phyloP scores from a whole-genome alignment of 108 stramenopile genomes.

The Fragilariopsis cylindrus region DNA sequence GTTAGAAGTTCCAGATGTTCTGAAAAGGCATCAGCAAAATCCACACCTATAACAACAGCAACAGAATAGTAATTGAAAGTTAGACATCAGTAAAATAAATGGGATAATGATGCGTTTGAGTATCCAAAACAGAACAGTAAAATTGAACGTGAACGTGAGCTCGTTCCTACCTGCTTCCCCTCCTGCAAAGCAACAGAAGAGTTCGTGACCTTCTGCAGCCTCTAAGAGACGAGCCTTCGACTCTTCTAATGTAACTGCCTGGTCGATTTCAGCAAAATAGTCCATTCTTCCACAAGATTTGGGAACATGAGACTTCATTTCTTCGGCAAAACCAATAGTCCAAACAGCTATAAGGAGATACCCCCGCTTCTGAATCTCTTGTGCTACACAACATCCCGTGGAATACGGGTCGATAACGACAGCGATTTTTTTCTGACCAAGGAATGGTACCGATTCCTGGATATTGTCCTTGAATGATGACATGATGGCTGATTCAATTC shows the following conservation, averaged over 20 bases:
- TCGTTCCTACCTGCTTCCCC: conserved; percentile 67
- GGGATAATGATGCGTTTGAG: too few species aligned
- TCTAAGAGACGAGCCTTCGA: conserved; percentile 32
- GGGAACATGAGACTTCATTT: conserved; percentile 78
- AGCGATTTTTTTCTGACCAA: conserved; percentile 33
- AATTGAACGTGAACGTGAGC: too few species aligned
- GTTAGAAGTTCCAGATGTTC: conserved; percentile 57
- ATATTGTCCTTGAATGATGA: too few species aligned
- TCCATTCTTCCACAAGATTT: conserved; percentile 46
- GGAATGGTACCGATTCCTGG: not conserved
- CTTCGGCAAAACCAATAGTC: conserved; percentile 66
- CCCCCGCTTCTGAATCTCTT: conserved; percentile 73
- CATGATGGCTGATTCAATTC: too few species aligned
- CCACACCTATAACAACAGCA: conserved; percentile 33
- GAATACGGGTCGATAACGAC: conserved; percentile 83
- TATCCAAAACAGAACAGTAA: too few species aligned
- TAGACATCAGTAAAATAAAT: too few species aligned
- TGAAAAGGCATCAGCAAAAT: conserved; percentile 69
- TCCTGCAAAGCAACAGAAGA: conserved; percentile 72
- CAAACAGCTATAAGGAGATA: conserved; percentile 66
- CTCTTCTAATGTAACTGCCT: conserved; percentile 42
- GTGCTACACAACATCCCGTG: conserved; percentile 85
- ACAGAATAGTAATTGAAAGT: conserved; percentile 9
- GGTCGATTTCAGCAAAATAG: conserved; percentile 57
- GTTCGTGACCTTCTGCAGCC: conserved; percentile 30